Conservation (phyloP, 163 green algal species). For the Trebouxiophyceae sp. region DNA sequence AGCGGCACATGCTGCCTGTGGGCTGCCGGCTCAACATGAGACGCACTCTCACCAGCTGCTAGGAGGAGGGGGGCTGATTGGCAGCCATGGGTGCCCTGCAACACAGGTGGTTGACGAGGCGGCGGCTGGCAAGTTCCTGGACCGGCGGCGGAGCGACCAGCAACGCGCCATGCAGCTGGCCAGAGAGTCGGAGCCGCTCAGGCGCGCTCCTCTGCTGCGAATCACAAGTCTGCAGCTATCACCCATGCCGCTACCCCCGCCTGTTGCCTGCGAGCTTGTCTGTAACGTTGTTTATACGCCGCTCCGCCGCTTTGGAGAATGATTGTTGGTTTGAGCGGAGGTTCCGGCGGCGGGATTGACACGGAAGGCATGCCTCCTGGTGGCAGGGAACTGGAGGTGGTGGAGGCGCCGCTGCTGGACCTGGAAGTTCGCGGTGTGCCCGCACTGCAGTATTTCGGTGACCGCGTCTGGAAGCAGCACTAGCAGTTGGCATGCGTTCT, state of each 20-base stretch:
- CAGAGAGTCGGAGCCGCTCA: no score
- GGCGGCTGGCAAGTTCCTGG: constrained; percentile 56
- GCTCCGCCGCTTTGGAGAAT: background rate
- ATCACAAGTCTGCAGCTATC: no score
- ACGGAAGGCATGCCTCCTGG: background rate
- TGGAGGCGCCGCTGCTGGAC: constrained; percentile 83
- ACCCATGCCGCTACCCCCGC: no score
- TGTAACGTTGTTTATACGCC: background rate
- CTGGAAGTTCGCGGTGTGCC: constrained; percentile 89
- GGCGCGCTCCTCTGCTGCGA: no score
- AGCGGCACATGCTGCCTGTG: no score
- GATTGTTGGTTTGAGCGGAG: background rate
- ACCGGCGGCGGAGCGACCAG: constrained; percentile 67
- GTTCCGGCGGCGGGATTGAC: background rate
- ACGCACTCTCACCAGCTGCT: background rate
- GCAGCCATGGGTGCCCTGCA: background rate
- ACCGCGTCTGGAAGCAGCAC: constrained; percentile 78
- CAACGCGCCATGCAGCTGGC: constrained; percentile 66
- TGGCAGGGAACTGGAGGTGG: constrained; percentile 62
- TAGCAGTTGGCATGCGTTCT: no score
- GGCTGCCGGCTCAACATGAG: no score
- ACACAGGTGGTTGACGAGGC: constrained; percentile 48
- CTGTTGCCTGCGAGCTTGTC: background rate
- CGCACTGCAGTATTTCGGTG: constrained; percentile 90
- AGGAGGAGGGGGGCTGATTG: background rate